Evolutionary conservation across 257 asterid species (phyloP).

Genomic region (Salvia miltiorrhiza): DNA sequence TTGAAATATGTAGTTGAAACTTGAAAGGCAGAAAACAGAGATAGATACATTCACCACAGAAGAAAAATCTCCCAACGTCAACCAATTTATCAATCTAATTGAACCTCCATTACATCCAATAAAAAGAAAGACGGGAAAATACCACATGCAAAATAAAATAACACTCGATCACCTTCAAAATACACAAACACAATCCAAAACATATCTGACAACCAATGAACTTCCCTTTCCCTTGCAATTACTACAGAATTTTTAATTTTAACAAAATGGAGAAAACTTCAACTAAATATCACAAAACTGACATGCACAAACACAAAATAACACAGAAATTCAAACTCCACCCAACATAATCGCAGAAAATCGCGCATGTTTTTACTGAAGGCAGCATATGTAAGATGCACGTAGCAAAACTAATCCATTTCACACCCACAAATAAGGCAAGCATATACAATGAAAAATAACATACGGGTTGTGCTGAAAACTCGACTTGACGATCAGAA

Average conservation of each 20-base stretch:
- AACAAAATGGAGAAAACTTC: background rate
- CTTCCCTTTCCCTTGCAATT: background rate
- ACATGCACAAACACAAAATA: conserved; percentile 23
- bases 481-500: too few relatives aligned
- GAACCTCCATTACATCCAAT: background rate
- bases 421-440: too few relatives aligned
- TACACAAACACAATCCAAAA: background rate
- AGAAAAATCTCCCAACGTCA: too few relatives aligned
- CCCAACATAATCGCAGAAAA: background rate
- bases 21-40: too few relatives aligned
- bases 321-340: conserved; percentile 5
- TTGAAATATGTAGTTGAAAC: too few relatives aligned
- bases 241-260: background rate
- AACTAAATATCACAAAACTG: conserved; percentile 3
- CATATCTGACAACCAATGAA: background rate
- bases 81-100: too few relatives aligned
- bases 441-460: too few relatives aligned
- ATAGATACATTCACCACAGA: too few relatives aligned
- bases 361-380: too few relatives aligned
- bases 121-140: background rate
- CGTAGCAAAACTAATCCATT: too few relatives aligned
- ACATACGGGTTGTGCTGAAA: too few relatives aligned
- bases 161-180: background rate
- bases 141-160: conserved; percentile 6
- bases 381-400: too few relatives aligned